phyloP scores from a whole-genome alignment of 768 basidiomycete genomes.

The Coprinopsis cinerea region DNA sequence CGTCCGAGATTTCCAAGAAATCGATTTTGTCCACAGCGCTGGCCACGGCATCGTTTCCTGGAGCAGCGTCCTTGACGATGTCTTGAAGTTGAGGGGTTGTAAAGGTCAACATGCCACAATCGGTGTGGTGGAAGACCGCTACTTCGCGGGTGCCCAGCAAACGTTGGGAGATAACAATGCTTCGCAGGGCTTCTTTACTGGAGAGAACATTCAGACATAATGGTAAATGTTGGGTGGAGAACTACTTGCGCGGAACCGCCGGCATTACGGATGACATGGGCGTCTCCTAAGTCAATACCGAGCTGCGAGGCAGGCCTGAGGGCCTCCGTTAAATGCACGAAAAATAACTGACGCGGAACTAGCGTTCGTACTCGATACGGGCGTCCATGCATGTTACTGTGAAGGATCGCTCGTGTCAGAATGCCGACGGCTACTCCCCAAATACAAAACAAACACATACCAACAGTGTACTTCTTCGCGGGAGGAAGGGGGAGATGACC shows the following conservation, averaged over 20 bases:
- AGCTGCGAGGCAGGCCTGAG: conserved; percentile 50
- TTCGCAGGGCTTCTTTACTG: conserved; percentile 60
- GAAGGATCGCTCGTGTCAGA: background rate
- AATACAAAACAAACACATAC: conserved; percentile 15
- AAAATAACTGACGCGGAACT: conserved; percentile 1
- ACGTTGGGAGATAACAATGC: conserved; percentile 66
- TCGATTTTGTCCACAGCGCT: conserved; percentile 37
- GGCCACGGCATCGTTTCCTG: conserved; percentile 25
- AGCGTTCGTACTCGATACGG: conserved; percentile 48
- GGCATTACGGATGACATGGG: conserved; percentile 72
- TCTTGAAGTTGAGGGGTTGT: conserved; percentile 41
- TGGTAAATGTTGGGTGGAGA: background rate
- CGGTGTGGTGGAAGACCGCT: conserved; percentile 65
- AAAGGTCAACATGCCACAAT: conserved; percentile 70
- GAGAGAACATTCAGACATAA: background rate
- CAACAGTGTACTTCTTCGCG: conserved; percentile 26
- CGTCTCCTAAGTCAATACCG: conserved; percentile 60
- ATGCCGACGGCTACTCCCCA: background rate
- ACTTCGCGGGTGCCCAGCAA: conserved; percentile 66
- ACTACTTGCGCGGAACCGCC: conserved; percentile 54
- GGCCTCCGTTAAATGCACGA: background rate
- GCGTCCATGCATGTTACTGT: conserved; percentile 73
- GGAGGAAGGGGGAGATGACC: conserved; percentile 30
- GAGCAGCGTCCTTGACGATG: conserved; percentile 42
- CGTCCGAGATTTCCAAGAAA: conserved; percentile 46